Evolutionary conservation across 495 filamentous ascomycete species (phyloP), one percentile per base, ranked within the genome.

Genomic region (Aspergillus indologenus): DNA sequence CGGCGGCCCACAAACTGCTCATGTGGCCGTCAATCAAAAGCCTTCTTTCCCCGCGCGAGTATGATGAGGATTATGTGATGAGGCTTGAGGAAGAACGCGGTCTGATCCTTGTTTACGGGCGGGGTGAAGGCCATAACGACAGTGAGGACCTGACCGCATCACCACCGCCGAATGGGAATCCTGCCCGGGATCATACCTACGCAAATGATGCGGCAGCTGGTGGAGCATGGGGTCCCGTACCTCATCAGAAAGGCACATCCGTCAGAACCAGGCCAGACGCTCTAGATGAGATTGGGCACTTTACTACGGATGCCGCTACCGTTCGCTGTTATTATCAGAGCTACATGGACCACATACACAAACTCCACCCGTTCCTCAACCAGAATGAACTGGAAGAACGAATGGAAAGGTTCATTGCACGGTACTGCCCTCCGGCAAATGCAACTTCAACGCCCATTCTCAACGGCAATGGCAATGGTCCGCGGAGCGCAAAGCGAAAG

Each of bases 321-420:
- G 78, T 96, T 8, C 76, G 76, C 57, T 79, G 75, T 44, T 87
- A 91, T 44, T 81, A 87, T 42, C 64, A 81, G 17, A 89, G 85
- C 69, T 98, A 91, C 68, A 74, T 91, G 65, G 70, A 85, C 5
- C 81, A 95, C 66, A 87, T 98, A 43, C 88, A 96, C 63, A 89
- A 85, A 54, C 83, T 98, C 68, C 94, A 98, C 69, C 94, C 94
- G 14, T 92, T 98, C 66, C 79, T 98, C 42, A 78, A 88, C 61
- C 76, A 79, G 49, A 63, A 65, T 5, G 72, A 74, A 17, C 65
- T 89, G 17, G 65, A 68, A 1, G 64, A 69, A 22, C 79, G 81
- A 65, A 70, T 86, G 12, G 72, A 81, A n/a, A 63, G 61, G 4
- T 90, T 90, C 61, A 73, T 80, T 24, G 53, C 64, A 17, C 55